Percentiles rank a stretch among this genome's conserved stretches.
These are phyloP conservation scores for Penicillium robsamsonii DNA, from an alignment of 495 filamentous ascomycete species.

Conservation along the genomic window DNA sequence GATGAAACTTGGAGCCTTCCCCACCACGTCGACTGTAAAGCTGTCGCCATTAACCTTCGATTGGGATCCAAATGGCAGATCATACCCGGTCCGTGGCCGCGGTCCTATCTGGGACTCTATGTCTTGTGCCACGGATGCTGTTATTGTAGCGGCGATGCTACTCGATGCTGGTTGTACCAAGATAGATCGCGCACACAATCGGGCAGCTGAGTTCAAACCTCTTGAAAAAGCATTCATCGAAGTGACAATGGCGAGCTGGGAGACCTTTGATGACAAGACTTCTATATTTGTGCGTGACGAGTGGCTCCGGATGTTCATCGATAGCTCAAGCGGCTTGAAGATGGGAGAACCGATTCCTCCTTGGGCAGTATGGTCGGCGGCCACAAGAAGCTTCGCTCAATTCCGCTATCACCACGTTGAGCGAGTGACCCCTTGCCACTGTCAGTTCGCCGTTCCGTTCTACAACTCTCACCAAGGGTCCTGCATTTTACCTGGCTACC, in stretches of 20 bases:
- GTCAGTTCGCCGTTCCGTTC: neutral
- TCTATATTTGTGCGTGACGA: conserved; percentile 22
- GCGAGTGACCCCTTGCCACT: conserved; percentile 8
- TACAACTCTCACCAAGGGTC: neutral
- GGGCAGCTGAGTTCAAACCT: conserved; percentile 15
- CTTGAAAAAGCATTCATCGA: conserved; percentile 36
- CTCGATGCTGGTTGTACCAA: conserved; percentile 40
- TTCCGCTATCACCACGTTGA: conserved; percentile 23
- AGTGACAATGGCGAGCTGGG: conserved; percentile 35
- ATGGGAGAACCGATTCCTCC: conserved; percentile 12
- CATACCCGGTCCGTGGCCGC: conserved; percentile 30
- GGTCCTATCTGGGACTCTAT: conserved; percentile 25
- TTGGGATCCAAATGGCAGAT: conserved; percentile 20
- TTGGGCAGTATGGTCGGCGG: conserved; percentile 23
- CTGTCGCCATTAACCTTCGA: conserved; percentile 13
- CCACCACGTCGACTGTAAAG: conserved; percentile 16
- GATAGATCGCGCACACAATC: conserved; percentile 27
- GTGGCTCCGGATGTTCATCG: conserved; percentile 18
- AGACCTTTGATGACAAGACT: conserved; percentile 16
- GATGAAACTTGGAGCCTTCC: conserved; percentile 17
- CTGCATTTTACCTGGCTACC: conserved; percentile 10
- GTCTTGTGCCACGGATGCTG: conserved; percentile 32
- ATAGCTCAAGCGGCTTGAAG: conserved; percentile 1
- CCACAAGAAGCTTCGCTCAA: conserved; percentile 29
- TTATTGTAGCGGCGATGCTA: conserved; percentile 36